Percentiles rank a stretch among this genome's conserved stretches.
phyloP scores from a whole-genome alignment of 2,329 filamentous ascomycete genomes.

The Phialemoniopsis sp. region DNA sequence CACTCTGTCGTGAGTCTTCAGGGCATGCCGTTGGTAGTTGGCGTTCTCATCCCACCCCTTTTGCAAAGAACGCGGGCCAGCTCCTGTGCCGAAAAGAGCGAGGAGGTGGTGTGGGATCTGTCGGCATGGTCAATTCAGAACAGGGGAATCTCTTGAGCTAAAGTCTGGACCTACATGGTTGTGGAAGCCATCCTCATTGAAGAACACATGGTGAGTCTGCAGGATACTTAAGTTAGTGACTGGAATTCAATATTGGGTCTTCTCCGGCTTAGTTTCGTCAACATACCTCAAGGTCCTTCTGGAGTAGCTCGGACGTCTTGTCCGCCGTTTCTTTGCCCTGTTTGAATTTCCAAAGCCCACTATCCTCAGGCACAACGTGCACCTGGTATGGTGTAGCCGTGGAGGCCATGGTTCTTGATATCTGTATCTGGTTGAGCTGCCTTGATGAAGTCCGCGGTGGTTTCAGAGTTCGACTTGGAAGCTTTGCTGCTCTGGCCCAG shows the following conservation, averaged over 20 bases:
- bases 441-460: not conserved
- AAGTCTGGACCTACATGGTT: conserved; percentile 58
- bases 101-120: conserved; percentile 71
- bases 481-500: too few relatives aligned
- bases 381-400: conserved; percentile 47
- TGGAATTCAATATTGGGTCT: too few relatives aligned
- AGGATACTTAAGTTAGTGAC: conserved; percentile 1
- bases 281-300: conserved; percentile 64
- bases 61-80: conserved; percentile 54
- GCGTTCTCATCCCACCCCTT: conserved; percentile 61
- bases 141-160: not conserved
- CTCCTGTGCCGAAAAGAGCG: conserved; percentile 72
- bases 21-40: conserved; percentile 58
- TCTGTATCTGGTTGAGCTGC: not conserved
- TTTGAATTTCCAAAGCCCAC: conserved; percentile 41
- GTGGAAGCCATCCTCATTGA: conserved; percentile 72
- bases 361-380: conserved; percentile 40
- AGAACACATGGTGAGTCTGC: conserved; percentile 70
- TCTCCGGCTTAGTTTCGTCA: too few relatives aligned
- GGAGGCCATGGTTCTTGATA: conserved; percentile 4
- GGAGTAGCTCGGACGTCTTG: conserved; percentile 63
- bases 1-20: conserved; percentile 40
- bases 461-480: not conserved
- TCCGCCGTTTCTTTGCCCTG: conserved; percentile 56
- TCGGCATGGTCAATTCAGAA: not conserved